Conservation (phyloP, 768 basidiomycete species). For the Tulasnella calospora region DNA sequence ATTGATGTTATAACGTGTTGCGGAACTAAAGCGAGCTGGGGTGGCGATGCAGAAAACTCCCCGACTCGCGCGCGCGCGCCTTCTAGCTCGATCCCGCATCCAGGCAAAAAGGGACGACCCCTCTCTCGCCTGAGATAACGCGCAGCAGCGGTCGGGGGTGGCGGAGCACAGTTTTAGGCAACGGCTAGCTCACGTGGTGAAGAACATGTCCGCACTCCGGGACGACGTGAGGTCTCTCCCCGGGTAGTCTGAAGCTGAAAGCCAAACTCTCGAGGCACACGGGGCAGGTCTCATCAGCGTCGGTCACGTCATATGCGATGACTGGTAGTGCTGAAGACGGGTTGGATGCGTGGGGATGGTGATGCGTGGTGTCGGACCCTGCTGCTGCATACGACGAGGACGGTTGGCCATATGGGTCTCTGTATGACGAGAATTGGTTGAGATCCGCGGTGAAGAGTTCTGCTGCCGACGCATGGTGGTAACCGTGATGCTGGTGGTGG, state of each 20-base stretch:
- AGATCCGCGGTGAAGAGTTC: slow-evolving; percentile 16
- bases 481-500: not conserved
- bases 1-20: not conserved
- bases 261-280: slow-evolving; percentile 94
- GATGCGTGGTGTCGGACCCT: not conserved
- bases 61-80: not conserved
- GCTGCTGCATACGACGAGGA: not conserved
- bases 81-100: not conserved
- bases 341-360: slow-evolving; percentile 30
- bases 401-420: not conserved
- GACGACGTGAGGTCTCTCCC: slow-evolving; percentile 95
- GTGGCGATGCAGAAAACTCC: not conserved
- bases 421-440: slow-evolving; percentile 8
- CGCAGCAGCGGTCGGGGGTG: no score
- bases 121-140: not conserved
- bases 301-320: slow-evolving; percentile 58
- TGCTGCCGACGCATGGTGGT: not conserved
- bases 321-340: slow-evolving; percentile 41
- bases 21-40: not conserved
- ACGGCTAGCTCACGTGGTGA: slow-evolving; percentile 62
- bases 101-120: not conserved
- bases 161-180: not conserved
- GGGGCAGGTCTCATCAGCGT: slow-evolving; percentile 88
- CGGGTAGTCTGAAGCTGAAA: slow-evolving; percentile 86
- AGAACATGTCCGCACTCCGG: slow-evolving; percentile 97